Evolutionary conservation across 495 filamentous ascomycete species (phyloP).

Genomic region (Pyrenopolyporus hunteri): DNA sequence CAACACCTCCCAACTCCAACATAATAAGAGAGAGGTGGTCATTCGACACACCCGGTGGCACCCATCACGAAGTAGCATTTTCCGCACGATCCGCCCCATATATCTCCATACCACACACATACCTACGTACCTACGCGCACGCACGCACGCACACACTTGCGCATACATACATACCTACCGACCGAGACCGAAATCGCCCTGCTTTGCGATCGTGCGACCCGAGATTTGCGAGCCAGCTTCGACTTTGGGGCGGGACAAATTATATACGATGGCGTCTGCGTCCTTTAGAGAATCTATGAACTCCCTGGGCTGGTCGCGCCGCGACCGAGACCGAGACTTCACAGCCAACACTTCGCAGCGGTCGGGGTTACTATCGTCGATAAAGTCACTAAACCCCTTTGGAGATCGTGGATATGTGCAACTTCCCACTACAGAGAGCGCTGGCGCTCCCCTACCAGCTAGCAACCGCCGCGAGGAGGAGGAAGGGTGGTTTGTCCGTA

Average conservation of each 20-base stretch:
- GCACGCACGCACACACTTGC: no score
- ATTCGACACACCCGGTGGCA: conserved; percentile 46
- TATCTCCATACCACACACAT: conserved; percentile 37
- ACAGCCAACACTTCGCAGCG: conserved; percentile 77
- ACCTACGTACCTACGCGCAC: no score
- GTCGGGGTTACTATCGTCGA: conserved; percentile 75
- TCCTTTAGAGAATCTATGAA: conserved; percentile 94
- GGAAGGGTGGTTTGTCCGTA: conserved; percentile 93
- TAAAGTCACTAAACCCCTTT: conserved; percentile 90
- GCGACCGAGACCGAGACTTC: conserved; percentile 69
- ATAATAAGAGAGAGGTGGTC: conserved; percentile 41
- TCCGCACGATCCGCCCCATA: conserved; percentile 40
- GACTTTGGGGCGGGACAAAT: conserved; percentile 4
- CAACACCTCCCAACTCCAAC: conserved; percentile 28
- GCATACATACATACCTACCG: neutral
- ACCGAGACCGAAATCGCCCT: conserved; percentile 22
- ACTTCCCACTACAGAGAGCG: conserved; percentile 82
- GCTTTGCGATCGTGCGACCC: conserved; percentile 14
- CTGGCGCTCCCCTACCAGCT: conserved; percentile 87
- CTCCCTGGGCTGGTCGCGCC: conserved; percentile 91
- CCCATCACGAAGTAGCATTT: conserved; percentile 38
- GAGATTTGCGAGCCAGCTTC: conserved; percentile 9
- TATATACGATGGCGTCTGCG: conserved; percentile 75
- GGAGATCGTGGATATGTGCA: conserved; percentile 86
- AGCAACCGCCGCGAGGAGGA: conserved; percentile 88